Percentiles rank a stretch among this genome's conserved stretches.
Conservation (phyloP, 148 eudicot genomes). For the Rhododendron simsii region DNA sequence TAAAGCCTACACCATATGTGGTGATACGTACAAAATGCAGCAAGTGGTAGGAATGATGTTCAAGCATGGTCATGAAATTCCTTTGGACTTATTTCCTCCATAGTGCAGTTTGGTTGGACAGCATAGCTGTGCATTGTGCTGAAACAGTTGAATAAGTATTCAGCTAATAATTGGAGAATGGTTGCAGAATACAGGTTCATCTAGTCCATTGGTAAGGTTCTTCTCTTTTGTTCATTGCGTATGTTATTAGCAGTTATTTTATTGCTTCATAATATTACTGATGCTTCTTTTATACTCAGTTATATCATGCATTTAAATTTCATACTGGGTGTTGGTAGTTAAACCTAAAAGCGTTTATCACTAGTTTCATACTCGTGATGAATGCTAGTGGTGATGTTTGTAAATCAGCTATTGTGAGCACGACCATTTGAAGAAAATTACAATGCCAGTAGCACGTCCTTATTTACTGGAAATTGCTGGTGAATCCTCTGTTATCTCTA, state of each 20-base stretch:
- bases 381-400: neutral
- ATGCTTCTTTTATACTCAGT: neutral
- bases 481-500: neutral
- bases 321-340: neutral
- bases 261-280: neutral
- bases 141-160: slow-evolving; percentile 4
- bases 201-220: slow-evolving; percentile 12
- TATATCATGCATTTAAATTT: neutral
- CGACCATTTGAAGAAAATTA: neutral
- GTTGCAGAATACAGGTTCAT: slow-evolving; percentile 6
- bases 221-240: neutral
- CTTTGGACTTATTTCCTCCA: slow-evolving; percentile 18
- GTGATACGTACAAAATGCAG: slow-evolving; percentile 39
- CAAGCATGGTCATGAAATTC: slow-evolving; percentile 54
- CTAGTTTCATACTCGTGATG: neutral
- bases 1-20: slow-evolving; percentile 44
- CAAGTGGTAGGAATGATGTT: slow-evolving; percentile 66
- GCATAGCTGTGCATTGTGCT: neutral
- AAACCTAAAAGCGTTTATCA: neutral
- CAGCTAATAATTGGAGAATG: slow-evolving; percentile 7
- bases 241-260: neutral
- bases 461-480: neutral
- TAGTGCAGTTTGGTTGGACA: slow-evolving; percentile 2
- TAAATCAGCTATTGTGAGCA: neutral
- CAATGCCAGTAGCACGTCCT: neutral